phyloP scores from a whole-genome alignment of 176 grass and related monocot species.

The Ananas comosus region DNA sequence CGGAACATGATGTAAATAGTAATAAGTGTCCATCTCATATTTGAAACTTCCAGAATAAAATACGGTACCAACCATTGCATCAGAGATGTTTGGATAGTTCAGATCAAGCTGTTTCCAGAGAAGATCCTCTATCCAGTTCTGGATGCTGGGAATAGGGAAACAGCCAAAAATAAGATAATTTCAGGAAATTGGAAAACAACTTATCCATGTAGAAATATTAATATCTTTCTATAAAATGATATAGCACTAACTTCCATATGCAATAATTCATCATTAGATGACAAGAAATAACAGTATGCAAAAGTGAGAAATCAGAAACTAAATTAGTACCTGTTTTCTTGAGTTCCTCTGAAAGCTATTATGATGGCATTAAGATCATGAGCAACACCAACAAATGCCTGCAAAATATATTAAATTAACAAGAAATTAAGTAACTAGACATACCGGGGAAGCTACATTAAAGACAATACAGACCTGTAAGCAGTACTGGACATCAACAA shows the following conservation, averaged over 20 bases:
- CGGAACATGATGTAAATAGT: not conserved
- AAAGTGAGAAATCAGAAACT: not conserved
- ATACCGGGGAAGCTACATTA: not conserved
- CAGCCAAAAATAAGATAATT: not conserved
- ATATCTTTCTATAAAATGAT: not conserved
- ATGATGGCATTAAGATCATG: conserved; percentile 65
- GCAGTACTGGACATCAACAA: conserved; percentile 84
- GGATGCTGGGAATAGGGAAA: conserved; percentile 47
- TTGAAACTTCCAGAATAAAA: not conserved
- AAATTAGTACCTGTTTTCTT: conserved; percentile 67
- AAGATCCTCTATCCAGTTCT: conserved; percentile 89
- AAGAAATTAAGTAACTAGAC: conserved; percentile 6
- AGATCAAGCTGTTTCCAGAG: conserved; percentile 90
- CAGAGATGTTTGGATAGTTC: conserved; percentile 77
- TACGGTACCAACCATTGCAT: conserved; percentile 59
- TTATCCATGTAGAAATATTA: not conserved
- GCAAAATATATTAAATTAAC: conserved; percentile 11
- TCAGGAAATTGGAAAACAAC: not conserved
- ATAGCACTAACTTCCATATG: not conserved
- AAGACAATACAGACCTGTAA: conserved; percentile 49
- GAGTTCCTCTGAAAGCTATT: conserved; percentile 94
- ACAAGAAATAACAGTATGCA: not conserved
- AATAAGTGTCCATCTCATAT: not conserved
- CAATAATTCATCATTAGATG: not conserved
- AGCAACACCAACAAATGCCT: conserved; percentile 93